Evolutionary conservation across 2,329 filamentous ascomycete species (phyloP), one percentile per base, ranked within the genome.

Genomic region (Bipolaris bicolor): DNA sequence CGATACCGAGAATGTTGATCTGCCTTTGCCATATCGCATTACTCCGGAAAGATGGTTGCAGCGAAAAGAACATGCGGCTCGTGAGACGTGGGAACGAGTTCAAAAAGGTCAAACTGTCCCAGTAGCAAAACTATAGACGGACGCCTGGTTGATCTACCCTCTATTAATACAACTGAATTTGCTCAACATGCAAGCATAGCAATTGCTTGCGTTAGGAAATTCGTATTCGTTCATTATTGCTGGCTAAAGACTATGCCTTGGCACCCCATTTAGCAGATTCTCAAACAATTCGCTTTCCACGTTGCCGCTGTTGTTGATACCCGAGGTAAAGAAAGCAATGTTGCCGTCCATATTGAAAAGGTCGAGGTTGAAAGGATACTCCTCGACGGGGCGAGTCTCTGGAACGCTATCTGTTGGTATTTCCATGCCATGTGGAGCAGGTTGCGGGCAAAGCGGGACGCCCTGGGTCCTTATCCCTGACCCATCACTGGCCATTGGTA

Each of bases 301-400:
- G n/a, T 48, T 54, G 36, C 47, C 48, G 33, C 39, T 41, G 6
- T 60, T 40, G 34, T 56, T 29, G 20, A 60, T 36, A 20, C 51
- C 50, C 3, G 58, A 48, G 3, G 58, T 60, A 29, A 60, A 57
- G 41, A 60, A 60, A 16, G 54, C 46, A 18, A 50, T 48, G 34
- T 47, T 58, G 15, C 58, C 46, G 34, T 57, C 54, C 11, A 55
- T 36, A 43, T 55, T 58, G 3, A 60, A 33, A 11, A 60, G 43
- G 39, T 60, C 58, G n/a, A 60, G 45, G 40, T 60, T 50, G 43
- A 60, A 60, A n/a, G 58, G 58, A 43, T 54, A 60, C 1, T 50
- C 55, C 22, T 60, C 55, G 24, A 54, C 24, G 9, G 37, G 20
- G 9, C 7, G 36, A 26, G 47, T 26, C n/a, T 39, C 45, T 26